These are phyloP conservation scores for Phaeotremella skinneri DNA, from an alignment of 768 basidiomycete species.

Conservation along the genomic window DNA sequence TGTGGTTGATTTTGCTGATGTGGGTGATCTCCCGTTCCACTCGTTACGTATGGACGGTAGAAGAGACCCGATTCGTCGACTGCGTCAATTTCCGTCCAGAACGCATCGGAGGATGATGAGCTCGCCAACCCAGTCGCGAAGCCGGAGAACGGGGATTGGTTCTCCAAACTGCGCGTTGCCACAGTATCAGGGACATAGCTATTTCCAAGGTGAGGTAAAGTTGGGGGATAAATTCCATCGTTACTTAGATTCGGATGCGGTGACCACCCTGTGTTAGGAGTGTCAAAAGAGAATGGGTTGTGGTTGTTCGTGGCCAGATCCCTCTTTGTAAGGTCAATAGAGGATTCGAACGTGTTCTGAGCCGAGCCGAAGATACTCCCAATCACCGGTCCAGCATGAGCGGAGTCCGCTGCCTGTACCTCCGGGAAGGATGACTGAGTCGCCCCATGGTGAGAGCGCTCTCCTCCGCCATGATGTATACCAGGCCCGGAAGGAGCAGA, in stretches of 20 bases:
- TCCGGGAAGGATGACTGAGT: background rate
- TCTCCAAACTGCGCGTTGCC: background rate
- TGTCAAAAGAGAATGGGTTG: too few species aligned
- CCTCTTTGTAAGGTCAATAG: background rate
- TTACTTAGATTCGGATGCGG: too few species aligned
- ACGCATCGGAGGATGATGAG: background rate
- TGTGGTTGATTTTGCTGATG: too few species aligned
- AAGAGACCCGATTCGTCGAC: background rate
- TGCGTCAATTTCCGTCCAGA: background rate
- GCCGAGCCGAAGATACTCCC: background rate
- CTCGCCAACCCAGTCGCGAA: background rate
- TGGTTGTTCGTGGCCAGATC: background rate
- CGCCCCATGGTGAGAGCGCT: too few species aligned
- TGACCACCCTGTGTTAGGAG: too few species aligned
- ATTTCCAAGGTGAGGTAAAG: background rate
- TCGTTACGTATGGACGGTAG: background rate
- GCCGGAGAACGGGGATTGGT: background rate
- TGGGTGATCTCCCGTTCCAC: too few species aligned
- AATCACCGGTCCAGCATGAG: background rate
- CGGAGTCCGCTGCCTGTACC: background rate
- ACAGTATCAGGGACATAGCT: too few species aligned
- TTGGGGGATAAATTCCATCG: too few species aligned
- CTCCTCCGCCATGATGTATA: too few species aligned
- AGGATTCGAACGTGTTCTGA: background rate
- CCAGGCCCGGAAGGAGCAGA: too few species aligned